Base-by-base conservation (phyloP, 768 basidiomycete genomes). In the Lactarius hengduanensis region DNA sequence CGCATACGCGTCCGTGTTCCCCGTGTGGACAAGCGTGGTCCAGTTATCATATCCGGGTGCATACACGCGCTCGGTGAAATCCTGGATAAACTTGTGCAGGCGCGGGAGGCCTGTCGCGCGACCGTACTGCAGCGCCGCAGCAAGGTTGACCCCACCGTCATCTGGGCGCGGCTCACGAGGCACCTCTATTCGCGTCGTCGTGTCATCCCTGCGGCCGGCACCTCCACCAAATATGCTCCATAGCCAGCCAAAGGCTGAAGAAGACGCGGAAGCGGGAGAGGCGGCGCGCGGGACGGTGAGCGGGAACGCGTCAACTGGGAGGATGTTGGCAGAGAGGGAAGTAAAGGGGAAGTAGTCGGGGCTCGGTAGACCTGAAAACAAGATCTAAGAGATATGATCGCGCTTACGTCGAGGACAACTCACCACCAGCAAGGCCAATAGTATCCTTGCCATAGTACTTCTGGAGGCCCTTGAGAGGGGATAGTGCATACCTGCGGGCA, bases 331-430 rank as follows among this genome's bases (percentile, higher is more conserved):
- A 3, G 83, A 82, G 54, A 94, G 69, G 34, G 80, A 77, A 26
- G 86, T 80, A 73, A 89, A 89, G 0, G 90, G 89, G 74, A 91
- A 93, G 73, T 86, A 88, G 0, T 80, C 81, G 10, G 90, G 85
- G 66, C 79, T 81, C 0, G 92, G 91, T 32, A 89, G 72, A 11
- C 89, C 89, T 88, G 53, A 57, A 43, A 2, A 36, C 16, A 30
- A 28, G 61, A 10, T 28, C 26, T 47, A 57, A 22, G 36, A 56
- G 15, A 11, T 32, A 38, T n/a, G 57, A 30, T 26, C 26, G 26
- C 34, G 11, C 13, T 53, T 53, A 13, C 26, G 2, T 53, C 22
- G 3, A n/a, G 11, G 34, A 11, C 22, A 16, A 73, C 80, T 67
- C 57, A 86, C 91, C 91, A 72, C 90, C 90, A n/a, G 89, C 88